phyloP scores from a whole-genome alignment of 192 early-diverging fungal genomes.

The Allomyces javanicus region DNA sequence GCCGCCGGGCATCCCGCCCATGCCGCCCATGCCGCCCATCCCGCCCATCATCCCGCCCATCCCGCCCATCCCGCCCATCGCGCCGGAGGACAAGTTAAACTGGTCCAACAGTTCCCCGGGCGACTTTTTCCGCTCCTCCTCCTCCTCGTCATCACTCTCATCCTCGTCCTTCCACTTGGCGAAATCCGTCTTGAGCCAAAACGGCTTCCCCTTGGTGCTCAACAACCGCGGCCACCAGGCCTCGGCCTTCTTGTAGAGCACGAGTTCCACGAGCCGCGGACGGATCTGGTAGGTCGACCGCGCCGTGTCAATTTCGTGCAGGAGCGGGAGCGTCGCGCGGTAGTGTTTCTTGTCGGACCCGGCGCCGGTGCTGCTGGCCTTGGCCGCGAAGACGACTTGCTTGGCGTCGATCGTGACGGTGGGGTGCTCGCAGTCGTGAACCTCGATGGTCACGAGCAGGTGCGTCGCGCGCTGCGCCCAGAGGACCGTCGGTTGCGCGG shows the following conservation, averaged over 20 bases:
- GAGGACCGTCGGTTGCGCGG: too few relatives aligned
- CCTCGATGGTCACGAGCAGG: too few relatives aligned
- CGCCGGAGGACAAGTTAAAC: slow-evolving; percentile 25
- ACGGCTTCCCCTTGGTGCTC: slow-evolving; percentile 38
- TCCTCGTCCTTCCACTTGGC: slow-evolving; percentile 78
- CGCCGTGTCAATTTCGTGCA: slow-evolving; percentile 46
- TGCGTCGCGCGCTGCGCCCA: too few relatives aligned
- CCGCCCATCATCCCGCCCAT: slow-evolving; percentile 38
- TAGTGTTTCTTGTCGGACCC: background rate
- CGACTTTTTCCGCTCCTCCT: slow-evolving; percentile 3
- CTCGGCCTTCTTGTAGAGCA: slow-evolving; percentile 53
- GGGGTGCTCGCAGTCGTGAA: too few relatives aligned
- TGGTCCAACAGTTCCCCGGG: slow-evolving; percentile 25
- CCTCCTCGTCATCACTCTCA: slow-evolving; percentile 62
- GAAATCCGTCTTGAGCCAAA: slow-evolving; percentile 83
- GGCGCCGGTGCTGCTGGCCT: slow-evolving; percentile 7
- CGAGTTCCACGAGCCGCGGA: slow-evolving; percentile 41
- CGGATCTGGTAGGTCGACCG: slow-evolving; percentile 44
- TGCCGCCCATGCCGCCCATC: slow-evolving; percentile 23
- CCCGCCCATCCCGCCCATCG: slow-evolving; percentile 26
- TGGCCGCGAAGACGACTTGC: background rate
- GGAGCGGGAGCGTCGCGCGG: slow-evolving; percentile 36
- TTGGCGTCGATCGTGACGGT: too few relatives aligned
- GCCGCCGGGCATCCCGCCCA: slow-evolving; percentile 7
- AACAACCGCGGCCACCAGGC: slow-evolving; percentile 72